Evolutionary conservation across 768 basidiomycete species (phyloP).

Genomic region (Pleurotus tuber-regium): DNA sequence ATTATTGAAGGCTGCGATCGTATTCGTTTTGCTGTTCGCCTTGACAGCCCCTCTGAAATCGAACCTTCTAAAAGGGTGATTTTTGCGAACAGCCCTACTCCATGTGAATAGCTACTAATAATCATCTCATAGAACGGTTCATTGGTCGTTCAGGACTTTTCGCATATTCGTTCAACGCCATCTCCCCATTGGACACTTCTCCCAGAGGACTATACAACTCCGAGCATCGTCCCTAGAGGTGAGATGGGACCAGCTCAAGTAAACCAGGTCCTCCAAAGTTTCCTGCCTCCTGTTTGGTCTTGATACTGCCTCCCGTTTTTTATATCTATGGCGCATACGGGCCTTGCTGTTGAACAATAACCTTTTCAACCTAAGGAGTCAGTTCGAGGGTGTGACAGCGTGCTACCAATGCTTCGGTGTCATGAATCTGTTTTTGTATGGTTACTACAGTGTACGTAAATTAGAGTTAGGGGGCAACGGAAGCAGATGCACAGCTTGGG

Average conservation of each 20-base stretch:
- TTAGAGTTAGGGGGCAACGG: too few species aligned
- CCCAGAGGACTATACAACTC: constrained; percentile 7
- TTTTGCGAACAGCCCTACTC: background rate
- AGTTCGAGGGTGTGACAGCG: too few species aligned
- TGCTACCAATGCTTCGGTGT: too few species aligned
- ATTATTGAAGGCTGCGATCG: constrained; percentile 73
- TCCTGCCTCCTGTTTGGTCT: constrained; percentile 1
- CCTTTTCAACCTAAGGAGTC: too few species aligned
- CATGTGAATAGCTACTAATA: background rate
- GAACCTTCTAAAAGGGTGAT: background rate
- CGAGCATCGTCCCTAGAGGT: background rate
- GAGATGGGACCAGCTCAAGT: background rate
- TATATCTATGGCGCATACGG: too few species aligned
- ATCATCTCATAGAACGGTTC: constrained; percentile 32
- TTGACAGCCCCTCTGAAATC: constrained; percentile 28
- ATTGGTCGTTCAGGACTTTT: constrained; percentile 76
- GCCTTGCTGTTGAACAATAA: too few species aligned
- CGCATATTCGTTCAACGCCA: constrained; percentile 70
- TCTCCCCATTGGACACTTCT: constrained; percentile 74
- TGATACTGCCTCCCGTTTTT: too few species aligned
- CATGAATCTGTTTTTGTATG: too few species aligned
- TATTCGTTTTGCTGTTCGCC: constrained; percentile 68
- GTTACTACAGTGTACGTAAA: too few species aligned
- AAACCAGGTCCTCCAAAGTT: background rate
- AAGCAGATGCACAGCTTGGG: too few species aligned